Evolutionary conservation across 371 early-diverging fungal genomes (phyloP).

Genomic region (Nematocida minor): DNA sequence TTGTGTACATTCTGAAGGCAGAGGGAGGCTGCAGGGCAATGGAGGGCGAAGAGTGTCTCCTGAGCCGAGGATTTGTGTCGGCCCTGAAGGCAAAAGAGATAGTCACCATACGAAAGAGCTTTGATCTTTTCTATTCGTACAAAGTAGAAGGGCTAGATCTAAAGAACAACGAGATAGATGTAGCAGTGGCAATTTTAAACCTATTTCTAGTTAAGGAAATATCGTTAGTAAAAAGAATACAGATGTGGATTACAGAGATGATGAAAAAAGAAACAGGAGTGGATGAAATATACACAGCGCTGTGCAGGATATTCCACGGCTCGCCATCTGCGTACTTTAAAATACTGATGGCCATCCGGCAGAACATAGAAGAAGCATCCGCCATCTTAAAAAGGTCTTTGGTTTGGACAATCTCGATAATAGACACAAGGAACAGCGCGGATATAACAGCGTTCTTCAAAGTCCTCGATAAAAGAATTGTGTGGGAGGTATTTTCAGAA

Average conservation of each 20-base stretch:
- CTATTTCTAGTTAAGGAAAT: slow-evolving; percentile 59
- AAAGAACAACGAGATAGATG: slow-evolving; percentile 6
- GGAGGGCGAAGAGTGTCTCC: not conserved
- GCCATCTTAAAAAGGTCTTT: not conserved
- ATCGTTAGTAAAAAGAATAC: slow-evolving; percentile 56
- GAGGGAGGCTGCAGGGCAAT: slow-evolving; percentile 10
- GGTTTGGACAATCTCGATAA: not conserved
- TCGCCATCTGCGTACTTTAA: slow-evolving; percentile 22
- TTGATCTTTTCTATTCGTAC: slow-evolving; percentile 46
- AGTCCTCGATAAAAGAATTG: slow-evolving; percentile 6
- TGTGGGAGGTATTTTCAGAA: slow-evolving; percentile 6
- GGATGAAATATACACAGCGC: not conserved
- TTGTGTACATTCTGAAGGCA: slow-evolving; percentile 39
- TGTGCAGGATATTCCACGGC: not conserved
- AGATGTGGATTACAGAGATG: slow-evolving; percentile 44
- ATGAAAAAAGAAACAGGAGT: not conserved
- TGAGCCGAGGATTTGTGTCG: slow-evolving; percentile 19
- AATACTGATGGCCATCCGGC: slow-evolving; percentile 23
- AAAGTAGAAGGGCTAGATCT: slow-evolving; percentile 44
- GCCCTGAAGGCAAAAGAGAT: slow-evolving; percentile 39
- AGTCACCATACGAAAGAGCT: slow-evolving; percentile 34
- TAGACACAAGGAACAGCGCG: not conserved
- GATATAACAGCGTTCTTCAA: not conserved
- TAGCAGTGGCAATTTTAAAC: slow-evolving; percentile 40
- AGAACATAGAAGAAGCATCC: slow-evolving; percentile 16